Evolutionary conservation across 225 moss, liverwort and hornwort species (phyloP).

Genomic region (Asterella californica): DNA sequence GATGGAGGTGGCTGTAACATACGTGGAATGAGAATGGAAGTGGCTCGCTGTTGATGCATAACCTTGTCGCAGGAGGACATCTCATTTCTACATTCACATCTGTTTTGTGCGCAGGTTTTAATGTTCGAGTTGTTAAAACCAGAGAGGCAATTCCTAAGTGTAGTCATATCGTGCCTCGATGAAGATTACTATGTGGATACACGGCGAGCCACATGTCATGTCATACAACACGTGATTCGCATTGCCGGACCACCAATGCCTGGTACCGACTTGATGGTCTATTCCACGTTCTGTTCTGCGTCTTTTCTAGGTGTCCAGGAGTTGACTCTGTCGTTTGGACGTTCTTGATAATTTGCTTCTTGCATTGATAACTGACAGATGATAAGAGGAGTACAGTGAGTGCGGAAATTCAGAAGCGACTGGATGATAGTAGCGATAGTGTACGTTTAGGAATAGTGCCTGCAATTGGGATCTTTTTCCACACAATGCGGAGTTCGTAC

Average conservation of each 20-base stretch:
- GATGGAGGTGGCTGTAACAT: too few species aligned
- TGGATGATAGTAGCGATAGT: slow-evolving; percentile 80
- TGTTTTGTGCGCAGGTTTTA: slow-evolving; percentile 38
- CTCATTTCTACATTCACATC: neutral
- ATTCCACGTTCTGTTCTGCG: neutral
- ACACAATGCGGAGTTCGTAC: slow-evolving; percentile 57
- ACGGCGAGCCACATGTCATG: slow-evolving; percentile 78
- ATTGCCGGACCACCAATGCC: slow-evolving; percentile 51
- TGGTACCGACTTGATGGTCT: slow-evolving; percentile 32
- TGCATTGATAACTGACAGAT: slow-evolving; percentile 39
- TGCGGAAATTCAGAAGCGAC: slow-evolving; percentile 66
- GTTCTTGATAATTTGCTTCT: neutral
- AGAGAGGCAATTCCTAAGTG: slow-evolving; percentile 58
- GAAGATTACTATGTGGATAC: slow-evolving; percentile 94
- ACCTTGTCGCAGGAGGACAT: too few species aligned
- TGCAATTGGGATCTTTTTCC: slow-evolving; percentile 66
- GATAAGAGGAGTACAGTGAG: slow-evolving; percentile 53
- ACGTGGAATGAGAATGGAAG: too few species aligned
- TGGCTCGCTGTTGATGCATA: neutral
- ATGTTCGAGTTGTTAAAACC: slow-evolving; percentile 55
- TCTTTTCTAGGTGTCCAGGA: neutral
- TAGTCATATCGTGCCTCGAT: slow-evolving; percentile 71
- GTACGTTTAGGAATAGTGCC: slow-evolving; percentile 84
- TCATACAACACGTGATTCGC: slow-evolving; percentile 75
- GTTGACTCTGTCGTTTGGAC: neutral